Percentiles rank a stretch among this genome's conserved stretches.
phyloP scores from a whole-genome alignment of 148 eudicot genomes.

The Rhododendron williamsianum region DNA sequence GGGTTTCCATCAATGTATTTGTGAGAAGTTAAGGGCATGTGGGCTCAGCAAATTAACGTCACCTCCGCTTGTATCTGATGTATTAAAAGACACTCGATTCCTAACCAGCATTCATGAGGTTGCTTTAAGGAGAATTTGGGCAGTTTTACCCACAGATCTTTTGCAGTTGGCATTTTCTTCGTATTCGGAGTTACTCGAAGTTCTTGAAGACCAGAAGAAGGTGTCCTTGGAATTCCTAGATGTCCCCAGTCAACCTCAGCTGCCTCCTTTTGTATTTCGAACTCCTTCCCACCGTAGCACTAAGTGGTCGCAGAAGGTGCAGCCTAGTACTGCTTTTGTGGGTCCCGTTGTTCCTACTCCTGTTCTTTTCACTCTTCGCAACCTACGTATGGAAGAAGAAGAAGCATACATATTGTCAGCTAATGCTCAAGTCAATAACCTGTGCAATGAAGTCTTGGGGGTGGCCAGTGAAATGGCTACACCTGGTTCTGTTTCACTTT shows the following conservation, averaged over 20 bases:
- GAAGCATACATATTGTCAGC: conserved; percentile 32
- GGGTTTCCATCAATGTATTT: conserved; percentile 35
- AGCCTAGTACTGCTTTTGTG: conserved; percentile 37
- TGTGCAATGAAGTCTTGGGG: conserved; percentile 37
- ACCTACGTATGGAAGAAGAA: conserved; percentile 31
- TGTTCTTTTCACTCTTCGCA: conserved; percentile 34
- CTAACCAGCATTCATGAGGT: conserved; percentile 62
- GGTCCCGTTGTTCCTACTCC: conserved; percentile 73
- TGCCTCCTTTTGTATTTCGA: conserved; percentile 56
- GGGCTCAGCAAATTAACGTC: conserved; percentile 30
- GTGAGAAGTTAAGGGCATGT: conserved; percentile 38
- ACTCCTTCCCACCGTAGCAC: conserved; percentile 43
- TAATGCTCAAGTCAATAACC: conserved; percentile 27
- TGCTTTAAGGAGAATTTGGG: conserved; percentile 43
- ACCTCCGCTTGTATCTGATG: conserved; percentile 28
- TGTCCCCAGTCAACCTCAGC: conserved; percentile 45
- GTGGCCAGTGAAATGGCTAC: conserved; percentile 30
- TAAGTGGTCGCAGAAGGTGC: conserved; percentile 44
- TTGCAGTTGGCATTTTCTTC: conserved; percentile 46
- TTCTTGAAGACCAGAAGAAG: conserved; percentile 22
- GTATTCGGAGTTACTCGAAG: conserved; percentile 30
- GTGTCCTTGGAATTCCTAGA: conserved; percentile 45
- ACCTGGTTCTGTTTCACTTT: conserved; percentile 44
- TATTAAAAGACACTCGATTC: conserved; percentile 37
- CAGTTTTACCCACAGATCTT: conserved; percentile 42